Evolutionary conservation across 108 stramenopile species (phyloP).

Genomic region (Ochromonas danica): DNA sequence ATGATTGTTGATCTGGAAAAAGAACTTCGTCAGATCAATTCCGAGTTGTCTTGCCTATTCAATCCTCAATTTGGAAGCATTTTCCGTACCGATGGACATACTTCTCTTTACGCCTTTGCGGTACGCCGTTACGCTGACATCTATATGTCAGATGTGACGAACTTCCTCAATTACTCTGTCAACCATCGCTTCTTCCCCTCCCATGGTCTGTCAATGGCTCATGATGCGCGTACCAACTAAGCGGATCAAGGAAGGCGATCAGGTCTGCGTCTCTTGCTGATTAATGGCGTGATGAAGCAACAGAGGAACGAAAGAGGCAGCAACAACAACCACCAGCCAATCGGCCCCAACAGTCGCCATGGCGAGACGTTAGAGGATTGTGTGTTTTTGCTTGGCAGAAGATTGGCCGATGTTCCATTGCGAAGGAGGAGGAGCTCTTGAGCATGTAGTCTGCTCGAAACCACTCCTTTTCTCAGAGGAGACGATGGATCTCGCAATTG

Average conservation of each 20-base stretch:
- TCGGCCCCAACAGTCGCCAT: too few relatives aligned
- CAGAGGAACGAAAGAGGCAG: too few relatives aligned
- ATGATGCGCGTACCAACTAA: neutral
- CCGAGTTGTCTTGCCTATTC: slow-evolving; percentile 40
- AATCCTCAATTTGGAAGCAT: slow-evolving; percentile 55
- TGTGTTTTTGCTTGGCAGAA: too few relatives aligned
- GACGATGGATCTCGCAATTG: too few relatives aligned
- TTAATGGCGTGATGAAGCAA: too few relatives aligned
- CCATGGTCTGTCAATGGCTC: neutral
- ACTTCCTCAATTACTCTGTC: slow-evolving; percentile 45
- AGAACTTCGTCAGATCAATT: slow-evolving; percentile 32
- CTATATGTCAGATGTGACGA: slow-evolving; percentile 46
- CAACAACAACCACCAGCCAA: too few relatives aligned
- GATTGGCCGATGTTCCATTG: too few relatives aligned
- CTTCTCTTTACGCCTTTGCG: slow-evolving; percentile 53
- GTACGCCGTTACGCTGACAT: slow-evolving; percentile 54
- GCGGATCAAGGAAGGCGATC: neutral
- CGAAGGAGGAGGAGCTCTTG: too few relatives aligned
- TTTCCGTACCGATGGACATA: slow-evolving; percentile 43
- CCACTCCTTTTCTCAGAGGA: too few relatives aligned
- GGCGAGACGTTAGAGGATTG: too few relatives aligned
- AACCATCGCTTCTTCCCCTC: slow-evolving; percentile 51
- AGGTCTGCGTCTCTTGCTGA: too few relatives aligned
- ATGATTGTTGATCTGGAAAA: slow-evolving; percentile 43
- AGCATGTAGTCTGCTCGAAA: too few relatives aligned